phyloP scores from a whole-genome alignment of 2,329 filamentous ascomycete species.

The Parastagonospora nodorum region DNA sequence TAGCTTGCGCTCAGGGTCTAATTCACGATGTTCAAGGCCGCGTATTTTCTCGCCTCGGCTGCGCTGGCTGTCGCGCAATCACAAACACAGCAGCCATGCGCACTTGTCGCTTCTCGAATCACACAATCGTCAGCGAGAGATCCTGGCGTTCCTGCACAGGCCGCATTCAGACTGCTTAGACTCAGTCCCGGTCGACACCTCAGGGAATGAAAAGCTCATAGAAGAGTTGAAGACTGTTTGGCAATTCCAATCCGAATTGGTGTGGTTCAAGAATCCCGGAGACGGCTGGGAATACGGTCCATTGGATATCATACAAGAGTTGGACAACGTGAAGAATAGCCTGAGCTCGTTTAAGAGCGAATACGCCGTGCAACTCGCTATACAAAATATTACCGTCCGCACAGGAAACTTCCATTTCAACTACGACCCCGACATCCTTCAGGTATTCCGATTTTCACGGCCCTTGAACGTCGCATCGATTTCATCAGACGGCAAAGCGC shows the following conservation, averaged over 20 bases:
- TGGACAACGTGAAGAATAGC: constrained; percentile 38
- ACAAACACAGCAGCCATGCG: constrained; percentile 26
- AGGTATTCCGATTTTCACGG: constrained; percentile 26
- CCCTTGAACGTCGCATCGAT: constrained; percentile 29
- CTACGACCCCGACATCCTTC: constrained; percentile 33
- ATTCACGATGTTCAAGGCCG: constrained; percentile 13
- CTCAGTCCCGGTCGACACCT: constrained; percentile 37
- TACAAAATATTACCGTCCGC: constrained; percentile 28
- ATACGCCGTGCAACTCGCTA: constrained; percentile 45
- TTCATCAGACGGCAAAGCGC: constrained; percentile 36
- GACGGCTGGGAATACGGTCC: constrained; percentile 38
- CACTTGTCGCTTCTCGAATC: constrained; percentile 14
- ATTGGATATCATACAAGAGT: constrained; percentile 40
- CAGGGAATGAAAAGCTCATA: constrained; percentile 31
- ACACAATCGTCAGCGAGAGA: background rate
- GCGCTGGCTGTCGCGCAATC: constrained; percentile 20
- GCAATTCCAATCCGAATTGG: constrained; percentile 44
- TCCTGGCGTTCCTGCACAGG: constrained; percentile 19
- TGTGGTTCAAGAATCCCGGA: constrained; percentile 42
- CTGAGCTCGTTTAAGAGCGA: constrained; percentile 40
- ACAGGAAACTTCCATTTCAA: constrained; percentile 36
- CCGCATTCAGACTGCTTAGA: constrained; percentile 35
- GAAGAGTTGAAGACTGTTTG: constrained; percentile 36
- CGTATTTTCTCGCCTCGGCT: constrained; percentile 17
- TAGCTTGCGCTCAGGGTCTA: background rate